Conservation (phyloP, 768 basidiomycete genomes). For the Hygrocybe punicea region DNA sequence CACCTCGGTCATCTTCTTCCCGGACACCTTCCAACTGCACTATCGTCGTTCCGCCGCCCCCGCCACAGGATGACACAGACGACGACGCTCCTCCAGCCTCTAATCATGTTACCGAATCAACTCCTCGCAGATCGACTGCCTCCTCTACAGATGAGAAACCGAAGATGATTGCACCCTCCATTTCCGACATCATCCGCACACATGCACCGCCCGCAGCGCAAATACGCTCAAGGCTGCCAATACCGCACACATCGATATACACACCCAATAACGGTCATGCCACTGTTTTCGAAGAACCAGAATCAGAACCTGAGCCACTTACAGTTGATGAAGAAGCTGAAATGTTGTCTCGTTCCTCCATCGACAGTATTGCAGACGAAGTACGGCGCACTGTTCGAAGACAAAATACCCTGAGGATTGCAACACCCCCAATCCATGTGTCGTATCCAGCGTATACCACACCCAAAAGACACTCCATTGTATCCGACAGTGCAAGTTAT, state of each 20-base stretch:
- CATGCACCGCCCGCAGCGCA: conserved; percentile 64
- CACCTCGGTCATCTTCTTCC: conserved; percentile 28
- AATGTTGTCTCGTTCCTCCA: conserved; percentile 72
- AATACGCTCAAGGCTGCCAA: conserved; percentile 46
- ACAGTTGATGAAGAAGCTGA: conserved; percentile 59
- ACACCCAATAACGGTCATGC: conserved; percentile 47
- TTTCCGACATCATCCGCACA: conserved; percentile 82
- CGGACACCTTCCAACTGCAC: conserved; percentile 28
- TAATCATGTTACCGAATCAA: conserved; percentile 7
- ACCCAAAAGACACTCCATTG: conserved; percentile 47
- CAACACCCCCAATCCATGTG: conserved; percentile 12
- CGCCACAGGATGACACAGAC: conserved; percentile 12
- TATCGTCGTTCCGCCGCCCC: conserved; percentile 10
- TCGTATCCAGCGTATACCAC: conserved; percentile 40
- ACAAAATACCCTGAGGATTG: conserved; percentile 39
- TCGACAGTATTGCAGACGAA: conserved; percentile 86
- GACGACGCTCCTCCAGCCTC: conserved; percentile 12
- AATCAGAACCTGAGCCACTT: conserved; percentile 50
- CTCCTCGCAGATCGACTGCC: conserved; percentile 15
- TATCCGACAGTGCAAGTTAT: conserved; percentile 57
- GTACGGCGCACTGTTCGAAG: conserved; percentile 65
- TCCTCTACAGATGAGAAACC: conserved; percentile 29
- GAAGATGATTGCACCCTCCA: conserved; percentile 68
- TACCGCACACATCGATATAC: conserved; percentile 45
- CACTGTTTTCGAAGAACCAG: conserved; percentile 50